These are phyloP conservation scores for Sclerospora graminicola DNA, from an alignment of 352 stramenopile genomes.

Conservation along the genomic window DNA sequence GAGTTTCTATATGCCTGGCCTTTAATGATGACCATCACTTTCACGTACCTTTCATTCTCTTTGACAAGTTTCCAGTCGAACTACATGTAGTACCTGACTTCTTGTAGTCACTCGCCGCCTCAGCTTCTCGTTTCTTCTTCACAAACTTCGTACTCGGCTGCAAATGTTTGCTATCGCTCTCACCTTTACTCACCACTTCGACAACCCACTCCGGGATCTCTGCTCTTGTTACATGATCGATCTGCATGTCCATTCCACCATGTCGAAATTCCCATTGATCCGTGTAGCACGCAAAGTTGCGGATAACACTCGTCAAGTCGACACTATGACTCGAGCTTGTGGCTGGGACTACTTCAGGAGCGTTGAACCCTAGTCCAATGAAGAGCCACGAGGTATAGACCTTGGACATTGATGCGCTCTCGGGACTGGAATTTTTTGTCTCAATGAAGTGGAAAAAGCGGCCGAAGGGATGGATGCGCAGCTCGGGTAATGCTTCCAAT, in stretches of 20 bases:
- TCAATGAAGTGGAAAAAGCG: slow-evolving; percentile 68
- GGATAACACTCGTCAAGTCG: slow-evolving; percentile 62
- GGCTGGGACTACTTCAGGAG: slow-evolving; percentile 16
- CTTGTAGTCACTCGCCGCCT: neutral
- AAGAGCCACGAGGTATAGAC: slow-evolving; percentile 63
- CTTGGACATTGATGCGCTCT: slow-evolving; percentile 8
- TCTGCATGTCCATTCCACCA: slow-evolving; percentile 75
- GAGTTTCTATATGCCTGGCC: too few relatives aligned
- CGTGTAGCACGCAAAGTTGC: slow-evolving; percentile 63
- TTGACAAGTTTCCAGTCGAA: slow-evolving; percentile 10
- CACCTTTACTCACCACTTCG: slow-evolving; percentile 21
- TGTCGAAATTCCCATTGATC: slow-evolving; percentile 67
- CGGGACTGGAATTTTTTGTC: slow-evolving; percentile 6
- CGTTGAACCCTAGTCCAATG: slow-evolving; percentile 58
- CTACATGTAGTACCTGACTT: neutral
- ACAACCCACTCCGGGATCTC: slow-evolving; percentile 61
- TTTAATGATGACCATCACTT: neutral
- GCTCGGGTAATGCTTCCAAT: slow-evolving; percentile 44
- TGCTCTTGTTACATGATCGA: slow-evolving; percentile 49
- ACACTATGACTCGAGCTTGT: slow-evolving; percentile 25
- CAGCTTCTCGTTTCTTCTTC: slow-evolving; percentile 21
- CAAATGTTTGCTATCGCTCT: slow-evolving; percentile 20
- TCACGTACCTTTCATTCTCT: slow-evolving; percentile 37
- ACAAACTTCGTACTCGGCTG: slow-evolving; percentile 13
- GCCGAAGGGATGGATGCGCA: slow-evolving; percentile 65